A percentile compares a stretch with the other conserved stretches of the same genome.
Evolutionary conservation across 441 rosid genomes (phyloP).

Genomic region (Cnidoscolus chayamansa): DNA sequence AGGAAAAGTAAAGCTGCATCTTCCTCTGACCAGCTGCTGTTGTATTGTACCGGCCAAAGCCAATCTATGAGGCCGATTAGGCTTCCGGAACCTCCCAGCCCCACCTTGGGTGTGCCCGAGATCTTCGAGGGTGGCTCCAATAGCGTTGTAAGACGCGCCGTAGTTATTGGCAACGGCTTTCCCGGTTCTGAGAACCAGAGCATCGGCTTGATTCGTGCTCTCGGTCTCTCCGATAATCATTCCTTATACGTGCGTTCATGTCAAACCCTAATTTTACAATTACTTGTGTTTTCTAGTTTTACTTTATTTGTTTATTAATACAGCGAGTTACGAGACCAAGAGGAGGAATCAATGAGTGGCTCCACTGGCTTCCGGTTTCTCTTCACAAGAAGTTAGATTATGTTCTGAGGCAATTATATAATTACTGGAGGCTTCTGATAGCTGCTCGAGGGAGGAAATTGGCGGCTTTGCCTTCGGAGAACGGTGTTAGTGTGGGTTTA

Average conservation of each 20-base stretch:
- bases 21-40: background rate
- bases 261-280: constrained; percentile 7
- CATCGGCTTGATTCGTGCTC: constrained; percentile 79
- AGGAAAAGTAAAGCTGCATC: background rate
- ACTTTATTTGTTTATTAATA: constrained; percentile 3
- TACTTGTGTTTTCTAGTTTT: background rate
- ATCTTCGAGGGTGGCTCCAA: constrained; percentile 75
- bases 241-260: constrained; percentile 60
- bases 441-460: constrained; percentile 36
- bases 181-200: constrained; percentile 80
- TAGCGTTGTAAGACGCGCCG: constrained; percentile 74
- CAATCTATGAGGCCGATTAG: constrained; percentile 65
- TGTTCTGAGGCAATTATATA: constrained; percentile 45
- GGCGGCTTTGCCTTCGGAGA: constrained; percentile 34
- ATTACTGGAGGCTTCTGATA: constrained; percentile 45
- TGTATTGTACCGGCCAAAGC: too few relatives aligned
- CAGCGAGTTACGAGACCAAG: constrained; percentile 92
- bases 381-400: constrained; percentile 65
- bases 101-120: constrained; percentile 70
- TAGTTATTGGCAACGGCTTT: constrained; percentile 79
- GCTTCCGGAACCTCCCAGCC: constrained; percentile 76
- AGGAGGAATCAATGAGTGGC: constrained; percentile 87
- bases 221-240: constrained; percentile 64
- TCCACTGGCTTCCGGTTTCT: constrained; percentile 85
- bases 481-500: constrained; percentile 57